A percentile compares a stretch with the other conserved stretches of the same genome.
Evolutionary conservation across 2,329 filamentous ascomycete species (phyloP).

Genomic region (Talaromyces sp.): DNA sequence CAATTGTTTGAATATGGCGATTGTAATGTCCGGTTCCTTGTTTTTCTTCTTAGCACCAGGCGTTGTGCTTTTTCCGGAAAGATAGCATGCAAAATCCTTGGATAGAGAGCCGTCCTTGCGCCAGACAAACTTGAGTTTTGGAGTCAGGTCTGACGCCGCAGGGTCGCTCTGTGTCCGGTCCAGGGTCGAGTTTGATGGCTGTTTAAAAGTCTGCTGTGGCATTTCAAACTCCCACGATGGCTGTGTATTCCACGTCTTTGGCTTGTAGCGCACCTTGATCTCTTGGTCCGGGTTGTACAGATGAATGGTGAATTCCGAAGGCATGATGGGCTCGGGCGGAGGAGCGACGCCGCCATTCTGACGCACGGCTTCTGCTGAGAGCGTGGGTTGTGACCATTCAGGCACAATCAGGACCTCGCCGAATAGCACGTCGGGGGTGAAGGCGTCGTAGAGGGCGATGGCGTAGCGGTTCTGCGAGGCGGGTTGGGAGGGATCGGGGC

Average conservation of each 20-base stretch:
- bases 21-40: conserved; percentile 90
- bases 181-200: conserved; percentile 71
- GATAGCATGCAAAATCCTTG: conserved; percentile 82
- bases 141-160: conserved; percentile 50
- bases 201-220: conserved; percentile 76
- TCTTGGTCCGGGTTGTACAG: conserved; percentile 93
- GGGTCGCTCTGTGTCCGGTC: conserved; percentile 67
- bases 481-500: conserved; percentile 65
- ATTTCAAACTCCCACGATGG: conserved; percentile 90
- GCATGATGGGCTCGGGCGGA: conserved; percentile 66
- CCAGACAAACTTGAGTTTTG: conserved; percentile 82
- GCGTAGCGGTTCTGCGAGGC: conserved; percentile 79
- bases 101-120: conserved; percentile 79
- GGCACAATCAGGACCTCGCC: conserved; percentile 81
- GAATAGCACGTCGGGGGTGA: conserved; percentile 74
- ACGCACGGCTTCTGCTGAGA: conserved; percentile 76
- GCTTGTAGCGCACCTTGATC: conserved; percentile 61
- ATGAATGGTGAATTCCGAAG: conserved; percentile 74
- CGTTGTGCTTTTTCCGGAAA: conserved; percentile 70
- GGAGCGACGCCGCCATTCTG: conserved; percentile 60
- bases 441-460: conserved; percentile 76
- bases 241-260: conserved; percentile 73
- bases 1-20: conserved; percentile 76
- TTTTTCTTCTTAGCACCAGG: conserved; percentile 61
- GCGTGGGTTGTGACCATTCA: conserved; percentile 75